These are phyloP conservation scores for Golubevia sp. DNA, from an alignment of 1,284 basidiomycete species.

Conservation along the genomic window DNA sequence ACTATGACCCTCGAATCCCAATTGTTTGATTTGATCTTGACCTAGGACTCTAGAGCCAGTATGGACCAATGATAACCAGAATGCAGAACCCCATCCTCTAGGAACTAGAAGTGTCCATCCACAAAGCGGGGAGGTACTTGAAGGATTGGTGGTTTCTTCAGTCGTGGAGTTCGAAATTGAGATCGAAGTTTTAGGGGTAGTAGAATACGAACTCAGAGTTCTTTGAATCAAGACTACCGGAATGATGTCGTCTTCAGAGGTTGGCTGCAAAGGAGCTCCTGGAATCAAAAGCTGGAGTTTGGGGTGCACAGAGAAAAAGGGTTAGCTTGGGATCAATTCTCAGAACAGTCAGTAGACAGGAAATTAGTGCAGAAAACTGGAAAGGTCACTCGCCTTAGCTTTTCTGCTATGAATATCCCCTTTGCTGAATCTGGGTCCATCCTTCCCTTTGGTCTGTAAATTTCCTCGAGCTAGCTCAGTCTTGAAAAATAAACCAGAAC, in stretches of 20 bases:
- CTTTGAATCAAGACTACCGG: slow-evolving; percentile 30
- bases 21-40: slow-evolving; percentile 40
- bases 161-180: neutral
- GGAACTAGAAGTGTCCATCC: slow-evolving; percentile 47
- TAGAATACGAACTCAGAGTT: neutral
- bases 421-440: slow-evolving; percentile 32
- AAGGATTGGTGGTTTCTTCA: slow-evolving; percentile 2
- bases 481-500: too few species aligned
- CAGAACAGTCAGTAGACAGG: slow-evolving; percentile 9
- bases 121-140: slow-evolving; percentile 1
- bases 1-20: slow-evolving; percentile 4
- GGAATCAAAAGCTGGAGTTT: slow-evolving; percentile 5
- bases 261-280: slow-evolving; percentile 26
- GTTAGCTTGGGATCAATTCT: too few species aligned
- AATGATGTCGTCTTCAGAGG: slow-evolving; percentile 33
- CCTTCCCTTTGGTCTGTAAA: slow-evolving; percentile 20
- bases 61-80: slow-evolving; percentile 46
- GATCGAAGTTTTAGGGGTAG: neutral
- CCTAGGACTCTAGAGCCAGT: slow-evolving; percentile 27
- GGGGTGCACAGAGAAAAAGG: too few species aligned
- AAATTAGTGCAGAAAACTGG: neutral
- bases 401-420: slow-evolving; percentile 47
- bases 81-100: slow-evolving; percentile 50
- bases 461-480: neutral
- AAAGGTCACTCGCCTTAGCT: slow-evolving; percentile 12